Conservation (phyloP, 768 basidiomycete genomes). For the Kwoniella dendrophila region DNA sequence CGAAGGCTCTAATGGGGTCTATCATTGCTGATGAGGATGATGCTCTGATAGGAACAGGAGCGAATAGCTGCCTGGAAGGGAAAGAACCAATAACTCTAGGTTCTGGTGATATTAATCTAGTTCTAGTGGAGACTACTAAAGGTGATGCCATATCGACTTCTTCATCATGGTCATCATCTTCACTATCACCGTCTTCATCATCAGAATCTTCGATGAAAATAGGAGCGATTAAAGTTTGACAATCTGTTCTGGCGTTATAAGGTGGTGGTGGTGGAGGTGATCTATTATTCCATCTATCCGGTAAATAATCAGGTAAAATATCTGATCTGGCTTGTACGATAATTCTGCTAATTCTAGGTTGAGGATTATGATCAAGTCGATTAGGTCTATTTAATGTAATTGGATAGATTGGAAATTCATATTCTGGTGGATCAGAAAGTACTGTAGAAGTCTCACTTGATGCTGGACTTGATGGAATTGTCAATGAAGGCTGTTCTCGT, state of each 20-base stretch:
- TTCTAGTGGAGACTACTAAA: constrained; percentile 5
- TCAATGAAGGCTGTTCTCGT: neutral
- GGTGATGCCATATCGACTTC: constrained; percentile 9
- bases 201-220: constrained; percentile 35
- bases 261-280: constrained; percentile 47
- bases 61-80: constrained; percentile 16
- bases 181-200: constrained; percentile 17
- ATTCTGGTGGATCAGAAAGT: constrained; percentile 27
- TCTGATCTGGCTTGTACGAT: neutral
- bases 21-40: neutral
- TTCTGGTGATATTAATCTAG: constrained; percentile 6
- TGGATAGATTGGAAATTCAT: constrained; percentile 28
- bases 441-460: constrained; percentile 15
- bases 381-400: constrained; percentile 15
- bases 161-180: constrained; percentile 19
- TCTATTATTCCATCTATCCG: constrained; percentile 25
- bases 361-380: neutral
- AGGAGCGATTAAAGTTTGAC: constrained; percentile 36
- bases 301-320: constrained; percentile 13
- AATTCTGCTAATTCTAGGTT: neutral
- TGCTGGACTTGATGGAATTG: constrained; percentile 4
- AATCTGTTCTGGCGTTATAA: constrained; percentile 43
- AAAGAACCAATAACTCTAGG: constrained; percentile 30
- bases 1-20: constrained; percentile 23
- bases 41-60: constrained; percentile 7